Conservation (phyloP, 345 rosid species). For the Excoecaria agallocha region DNA sequence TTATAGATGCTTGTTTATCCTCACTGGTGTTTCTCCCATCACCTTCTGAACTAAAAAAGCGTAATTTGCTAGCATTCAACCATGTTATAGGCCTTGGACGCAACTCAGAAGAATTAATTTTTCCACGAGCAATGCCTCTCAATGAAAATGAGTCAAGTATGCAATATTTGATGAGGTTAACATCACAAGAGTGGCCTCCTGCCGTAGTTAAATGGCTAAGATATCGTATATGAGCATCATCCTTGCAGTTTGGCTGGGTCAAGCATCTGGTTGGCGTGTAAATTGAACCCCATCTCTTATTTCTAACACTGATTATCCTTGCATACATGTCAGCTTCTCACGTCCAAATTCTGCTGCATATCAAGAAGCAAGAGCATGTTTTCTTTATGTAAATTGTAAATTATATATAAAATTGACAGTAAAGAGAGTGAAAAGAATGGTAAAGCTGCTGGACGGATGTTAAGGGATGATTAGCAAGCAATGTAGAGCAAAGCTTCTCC, state of each 20-base stretch:
- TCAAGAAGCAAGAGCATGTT: not conserved
- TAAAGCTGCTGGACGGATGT: not conserved
- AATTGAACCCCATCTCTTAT: conserved; percentile 56
- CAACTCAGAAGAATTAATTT: conserved; percentile 19
- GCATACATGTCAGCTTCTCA: conserved; percentile 57
- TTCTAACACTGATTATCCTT: conserved; percentile 52
- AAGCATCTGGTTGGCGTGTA: conserved; percentile 46
- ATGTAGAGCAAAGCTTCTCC: not conserved
- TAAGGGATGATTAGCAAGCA: not conserved
- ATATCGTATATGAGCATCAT: conserved; percentile 35
- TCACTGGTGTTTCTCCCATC: conserved; percentile 82
- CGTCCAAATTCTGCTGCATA: conserved; percentile 24
- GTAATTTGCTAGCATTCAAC: conserved; percentile 39
- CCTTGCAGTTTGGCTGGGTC: conserved; percentile 36
- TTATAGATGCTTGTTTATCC: conserved; percentile 51
- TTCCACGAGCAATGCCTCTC: conserved; percentile 23
- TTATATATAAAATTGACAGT: not conserved
- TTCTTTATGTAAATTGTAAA: not conserved
- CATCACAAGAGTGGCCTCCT: conserved; percentile 24
- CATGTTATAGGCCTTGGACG: conserved; percentile 20
- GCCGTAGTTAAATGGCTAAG: conserved; percentile 24
- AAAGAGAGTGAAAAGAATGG: not conserved
- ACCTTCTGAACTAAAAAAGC: conserved; percentile 74
- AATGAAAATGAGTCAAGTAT: conserved; percentile 29
- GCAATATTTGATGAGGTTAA: conserved; percentile 38